Base-by-base conservation (phyloP, 352 stramenopile species). In the Thraustotheca clavata region DNA sequence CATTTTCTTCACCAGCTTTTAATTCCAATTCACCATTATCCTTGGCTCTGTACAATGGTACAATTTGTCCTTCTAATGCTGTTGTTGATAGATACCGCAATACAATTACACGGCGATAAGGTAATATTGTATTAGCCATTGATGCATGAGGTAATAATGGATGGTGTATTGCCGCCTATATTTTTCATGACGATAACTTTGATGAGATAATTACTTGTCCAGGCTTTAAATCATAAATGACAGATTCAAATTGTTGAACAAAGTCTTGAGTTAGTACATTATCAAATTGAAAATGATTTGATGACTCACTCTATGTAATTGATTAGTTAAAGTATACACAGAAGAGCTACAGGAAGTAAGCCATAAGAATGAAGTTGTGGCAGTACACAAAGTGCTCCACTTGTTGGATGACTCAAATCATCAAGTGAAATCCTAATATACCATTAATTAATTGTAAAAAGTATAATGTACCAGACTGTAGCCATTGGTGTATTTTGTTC, bases 271-370 rank as follows among this genome's bases (percentile, higher is more conserved):
- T 16, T 18, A 65, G 57, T n/a, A 65, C 41, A 3, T 32, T 29
- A 32, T 65, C 57, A 36, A 65, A 65, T 22, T 65, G 57, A 54
- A 65, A 55, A 27, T 65, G 57, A 46, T 65, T 46, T 33, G 35
- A 40, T 5, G 57, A 27, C 9, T 65, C 57, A 34, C 57, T 65
- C 57, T 65, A 49, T 50, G 43, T 2, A 6, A 31, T 31, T 52
- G 34, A 14, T 11, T 8, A 31, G 11, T 6, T 7, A 11, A 24
- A 9, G n/a, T 20, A 3, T 14, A 14, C 1, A 29, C 7, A 52
- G 20, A 35, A 34, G 40, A 16, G 12, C 41, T 40, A 65, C 57
- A 18, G 57, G 57, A 6, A 65, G 26, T 11, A 65, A 46, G 22
- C 26, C 47, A 34, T 38, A 46, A 7, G 43, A 38, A 22, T 65